Percentiles rank a stretch among this genome's conserved stretches.
Conservation (phyloP, 2,329 filamentous ascomycete species). For the Microascus cirrosus region DNA sequence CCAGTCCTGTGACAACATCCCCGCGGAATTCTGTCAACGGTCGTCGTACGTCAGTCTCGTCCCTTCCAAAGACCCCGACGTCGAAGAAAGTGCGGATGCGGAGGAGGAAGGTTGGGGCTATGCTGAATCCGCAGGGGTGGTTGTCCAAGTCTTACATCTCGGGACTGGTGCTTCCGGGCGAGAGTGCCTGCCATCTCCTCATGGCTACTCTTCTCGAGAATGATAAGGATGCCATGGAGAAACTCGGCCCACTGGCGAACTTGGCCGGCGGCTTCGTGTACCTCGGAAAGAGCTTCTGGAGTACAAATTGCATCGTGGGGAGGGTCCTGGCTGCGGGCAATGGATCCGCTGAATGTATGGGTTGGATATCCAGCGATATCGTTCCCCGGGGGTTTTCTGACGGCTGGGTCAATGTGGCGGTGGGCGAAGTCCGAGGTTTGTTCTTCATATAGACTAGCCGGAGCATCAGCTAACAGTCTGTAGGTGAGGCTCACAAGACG, state of each 20-base stretch:
- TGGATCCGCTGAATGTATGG: slow-evolving; percentile 55
- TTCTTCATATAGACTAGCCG: background rate
- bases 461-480: slow-evolving; percentile 5
- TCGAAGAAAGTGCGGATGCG: slow-evolving; percentile 20
- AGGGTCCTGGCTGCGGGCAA: slow-evolving; percentile 52
- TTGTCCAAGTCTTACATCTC: slow-evolving; percentile 58
- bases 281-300: slow-evolving; percentile 56
- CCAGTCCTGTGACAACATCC: background rate
- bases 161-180: slow-evolving; percentile 53
- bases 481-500: slow-evolving; percentile 36
- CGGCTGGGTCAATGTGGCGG: slow-evolving; percentile 49
- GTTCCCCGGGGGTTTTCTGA: slow-evolving; percentile 37
- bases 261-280: slow-evolving; percentile 56
- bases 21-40: background rate
- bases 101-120: slow-evolving; percentile 43
- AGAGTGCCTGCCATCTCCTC: slow-evolving; percentile 49
- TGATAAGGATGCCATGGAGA: slow-evolving; percentile 46
- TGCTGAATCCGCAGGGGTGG: slow-evolving; percentile 51
- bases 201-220: slow-evolving; percentile 57
- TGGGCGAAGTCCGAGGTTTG: slow-evolving; percentile 40
- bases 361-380: slow-evolving; percentile 54
- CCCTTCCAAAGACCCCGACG: slow-evolving; percentile 4
- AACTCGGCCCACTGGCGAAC: slow-evolving; percentile 48
- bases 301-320: slow-evolving; percentile 53
- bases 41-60: slow-evolving; percentile 2